Evolutionary conservation across 805 yeast genomes (phyloP).

Genomic region (Suhomyces pyralidae): DNA sequence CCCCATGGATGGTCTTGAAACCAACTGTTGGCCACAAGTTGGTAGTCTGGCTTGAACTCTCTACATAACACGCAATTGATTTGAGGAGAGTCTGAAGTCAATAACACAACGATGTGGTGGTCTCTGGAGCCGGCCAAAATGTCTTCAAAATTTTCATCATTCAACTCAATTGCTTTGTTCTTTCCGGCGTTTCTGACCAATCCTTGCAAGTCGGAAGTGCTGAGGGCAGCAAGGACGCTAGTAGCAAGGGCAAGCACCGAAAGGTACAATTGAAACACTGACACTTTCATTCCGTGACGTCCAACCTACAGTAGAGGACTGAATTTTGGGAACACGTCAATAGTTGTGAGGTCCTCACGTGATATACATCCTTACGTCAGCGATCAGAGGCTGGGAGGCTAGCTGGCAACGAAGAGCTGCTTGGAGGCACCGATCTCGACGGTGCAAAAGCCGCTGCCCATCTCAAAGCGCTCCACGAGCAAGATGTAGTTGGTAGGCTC

Average conservation of each 20-base stretch:
- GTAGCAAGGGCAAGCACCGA: constrained; percentile 12
- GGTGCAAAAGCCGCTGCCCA: constrained; percentile 38
- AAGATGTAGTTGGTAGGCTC: constrained; percentile 33
- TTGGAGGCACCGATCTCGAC: constrained; percentile 14
- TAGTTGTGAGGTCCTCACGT: not conserved
- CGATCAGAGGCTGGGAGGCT: not conserved
- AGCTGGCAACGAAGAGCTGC: not conserved
- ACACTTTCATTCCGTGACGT: not conserved
- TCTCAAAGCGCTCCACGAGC: constrained; percentile 49
- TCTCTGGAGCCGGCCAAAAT: constrained; percentile 66
- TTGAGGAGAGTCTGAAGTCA: constrained; percentile 72
- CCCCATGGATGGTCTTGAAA: constrained; percentile 52
- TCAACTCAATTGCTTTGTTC: constrained; percentile 23
- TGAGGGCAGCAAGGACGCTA: constrained; percentile 20
- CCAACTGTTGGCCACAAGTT: constrained; percentile 57
- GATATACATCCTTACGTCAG: not conserved
- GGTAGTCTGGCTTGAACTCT: constrained; percentile 64
- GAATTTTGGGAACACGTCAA: constrained; percentile 2
- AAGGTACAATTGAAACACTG: constrained; percentile 4
- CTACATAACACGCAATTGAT: constrained; percentile 77
- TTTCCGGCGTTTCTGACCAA: constrained; percentile 16
- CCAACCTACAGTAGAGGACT: not conserved
- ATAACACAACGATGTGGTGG: constrained; percentile 57
- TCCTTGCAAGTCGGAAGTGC: constrained; percentile 20
- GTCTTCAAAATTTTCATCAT: constrained; percentile 57